phyloP scores from a whole-genome alignment of 148 eudicot species.

The Euryodendron excelsum region DNA sequence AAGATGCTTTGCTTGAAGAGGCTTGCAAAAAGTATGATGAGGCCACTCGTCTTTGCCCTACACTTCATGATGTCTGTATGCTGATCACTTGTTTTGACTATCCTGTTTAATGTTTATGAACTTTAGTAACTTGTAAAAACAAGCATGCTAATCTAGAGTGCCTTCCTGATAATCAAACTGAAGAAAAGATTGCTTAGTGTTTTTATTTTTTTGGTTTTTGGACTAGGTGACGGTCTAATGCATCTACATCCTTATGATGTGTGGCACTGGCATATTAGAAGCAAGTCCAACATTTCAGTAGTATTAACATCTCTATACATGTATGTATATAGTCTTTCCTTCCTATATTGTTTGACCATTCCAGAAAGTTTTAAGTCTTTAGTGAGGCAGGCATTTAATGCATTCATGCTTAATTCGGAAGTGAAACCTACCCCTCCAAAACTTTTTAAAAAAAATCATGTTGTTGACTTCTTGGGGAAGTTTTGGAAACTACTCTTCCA shows the following conservation, averaged over 20 bases:
- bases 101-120: background rate
- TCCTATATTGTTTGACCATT: background rate
- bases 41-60: slow-evolving; percentile 83
- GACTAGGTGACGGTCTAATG: no score
- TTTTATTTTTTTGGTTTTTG: no score
- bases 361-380: background rate
- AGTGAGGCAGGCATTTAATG: no score
- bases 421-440: background rate
- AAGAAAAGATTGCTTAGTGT: no score
- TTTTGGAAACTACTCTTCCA: background rate
- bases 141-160: background rate
- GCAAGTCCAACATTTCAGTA: background rate
- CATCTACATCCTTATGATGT: no score
- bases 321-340: background rate
- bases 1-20: slow-evolving; percentile 92
- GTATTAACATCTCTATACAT: no score
- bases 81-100: background rate
- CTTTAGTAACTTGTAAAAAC: background rate
- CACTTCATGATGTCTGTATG: slow-evolving; percentile 87
- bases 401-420: background rate
- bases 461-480: background rate
- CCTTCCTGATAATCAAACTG: no score
- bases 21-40: slow-evolving; percentile 94
- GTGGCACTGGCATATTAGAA: background rate
- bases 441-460: background rate